Evolutionary conservation across 2,329 filamentous ascomycete species (phyloP), one percentile per base, ranked within the genome.

Genomic region (Fusarium mundagurra): DNA sequence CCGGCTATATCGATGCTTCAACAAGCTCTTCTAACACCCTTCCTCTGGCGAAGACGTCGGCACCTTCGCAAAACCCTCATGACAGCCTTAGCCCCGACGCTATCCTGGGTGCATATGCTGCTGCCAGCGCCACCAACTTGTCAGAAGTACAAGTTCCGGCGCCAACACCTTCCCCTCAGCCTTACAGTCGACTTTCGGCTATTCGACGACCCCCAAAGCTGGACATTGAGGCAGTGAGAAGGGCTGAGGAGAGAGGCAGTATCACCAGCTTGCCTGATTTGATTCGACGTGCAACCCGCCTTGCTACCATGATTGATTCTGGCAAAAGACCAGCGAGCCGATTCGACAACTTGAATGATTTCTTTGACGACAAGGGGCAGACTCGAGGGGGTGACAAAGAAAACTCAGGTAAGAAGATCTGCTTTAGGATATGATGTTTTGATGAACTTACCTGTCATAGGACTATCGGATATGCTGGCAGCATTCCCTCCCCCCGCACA

Each of bases 241-340:
- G 92, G 59, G 93, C 94, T 22, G 94, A 98, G 82, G 90, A 92
- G 3, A 90, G 96, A 78, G 95, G 94, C 8, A 98, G 95, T 80
- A 86, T 98, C 72, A 98, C 96, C 4, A 98, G 95, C 82, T 85
- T 99, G 67, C 93, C 95, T 1, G 96, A 98, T 81, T 85, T 99
- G 69, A 98, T 99, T 75, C 89, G 91, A 78, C 90, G 96, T 76
- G 96, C 96, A 17, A 98, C 96, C 1, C 91, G 91, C 74, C 85
- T 98, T 43, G 96, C 95, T 22, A 90, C 94, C 0, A 95, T 97
- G 83, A 91, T 99, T 67, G 96, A 98, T 78, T 92, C 92, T 74
- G 96, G 96, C 18, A 92, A 86, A 72, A 85, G 90, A 74, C 90
- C 90, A 34, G 89, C 85, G 29, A 92, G 90, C 77, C 86, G 88